Conservation (phyloP, 1,284 basidiomycete species). For the Puccinia coronata region DNA sequence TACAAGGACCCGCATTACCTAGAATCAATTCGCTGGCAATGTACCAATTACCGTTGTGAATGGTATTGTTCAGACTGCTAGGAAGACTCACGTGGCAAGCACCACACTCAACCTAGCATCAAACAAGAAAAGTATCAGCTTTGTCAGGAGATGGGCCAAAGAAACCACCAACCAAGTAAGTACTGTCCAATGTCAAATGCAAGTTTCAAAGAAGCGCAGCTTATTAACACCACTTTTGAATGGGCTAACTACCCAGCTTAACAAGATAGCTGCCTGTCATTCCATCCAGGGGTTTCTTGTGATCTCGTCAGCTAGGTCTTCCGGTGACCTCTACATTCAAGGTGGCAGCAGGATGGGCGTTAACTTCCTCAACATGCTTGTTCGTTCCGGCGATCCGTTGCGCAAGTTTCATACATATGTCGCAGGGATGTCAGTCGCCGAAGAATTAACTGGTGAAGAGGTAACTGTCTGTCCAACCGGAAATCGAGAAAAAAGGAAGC, state of each 20-base stretch:
- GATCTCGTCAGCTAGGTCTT: neutral
- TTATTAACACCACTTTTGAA: no score
- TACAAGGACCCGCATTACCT: neutral
- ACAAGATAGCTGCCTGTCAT: neutral
- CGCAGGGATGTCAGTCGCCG: neutral
- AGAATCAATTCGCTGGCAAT: neutral
- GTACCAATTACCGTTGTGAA: neutral
- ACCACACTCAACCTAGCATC: neutral
- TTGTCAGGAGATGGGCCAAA: conserved; percentile 8
- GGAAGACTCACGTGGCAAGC: neutral
- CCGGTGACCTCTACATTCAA: conserved; percentile 8
- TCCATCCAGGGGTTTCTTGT: neutral
- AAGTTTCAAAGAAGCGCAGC: no score
- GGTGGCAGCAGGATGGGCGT: neutral
- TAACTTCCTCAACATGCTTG: neutral
- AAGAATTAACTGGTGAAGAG: neutral
- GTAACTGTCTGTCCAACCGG: neutral
- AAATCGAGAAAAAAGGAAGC: neutral
- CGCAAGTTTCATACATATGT: conserved; percentile 14
- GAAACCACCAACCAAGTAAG: neutral
- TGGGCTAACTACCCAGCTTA: neutral
- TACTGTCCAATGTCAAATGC: neutral
- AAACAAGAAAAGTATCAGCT: neutral
- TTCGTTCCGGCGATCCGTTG: neutral
- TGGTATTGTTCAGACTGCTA: neutral